Percentiles rank a stretch among this genome's conserved stretches.
Evolutionary conservation across 345 rosid species (phyloP).

Genomic region (Populus nigra): DNA sequence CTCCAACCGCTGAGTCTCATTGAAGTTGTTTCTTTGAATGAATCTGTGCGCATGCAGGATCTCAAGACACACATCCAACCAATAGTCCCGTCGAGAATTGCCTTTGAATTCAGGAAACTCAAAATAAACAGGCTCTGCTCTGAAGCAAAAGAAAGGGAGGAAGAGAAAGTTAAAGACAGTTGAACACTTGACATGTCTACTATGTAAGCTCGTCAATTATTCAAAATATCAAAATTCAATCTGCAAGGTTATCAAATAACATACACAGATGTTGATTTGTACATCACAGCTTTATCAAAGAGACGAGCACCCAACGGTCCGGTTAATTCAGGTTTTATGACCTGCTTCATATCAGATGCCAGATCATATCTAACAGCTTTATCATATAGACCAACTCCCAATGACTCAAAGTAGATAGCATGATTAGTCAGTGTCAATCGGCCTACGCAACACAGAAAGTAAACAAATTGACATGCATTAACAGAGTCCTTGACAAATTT

Average conservation of each 20-base stretch:
- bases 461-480: background rate
- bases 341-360: constrained; percentile 68
- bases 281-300: constrained; percentile 95
- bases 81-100: constrained; percentile 84
- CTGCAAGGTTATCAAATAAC: constrained; percentile 31
- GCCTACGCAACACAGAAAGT: constrained; percentile 44
- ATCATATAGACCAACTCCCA: constrained; percentile 80
- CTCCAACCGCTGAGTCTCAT: constrained; percentile 62
- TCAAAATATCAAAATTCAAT: constrained; percentile 8
- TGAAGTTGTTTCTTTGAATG: constrained; percentile 58
- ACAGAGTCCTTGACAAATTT: constrained; percentile 7
- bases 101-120: constrained; percentile 96
- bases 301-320: constrained; percentile 96
- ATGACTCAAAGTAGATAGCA: constrained; percentile 81
- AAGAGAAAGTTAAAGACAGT: constrained; percentile 6
- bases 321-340: constrained; percentile 84
- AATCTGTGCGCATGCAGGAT: constrained; percentile 69
- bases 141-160: constrained; percentile 25
- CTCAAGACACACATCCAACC: constrained; percentile 85
- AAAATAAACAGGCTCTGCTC: constrained; percentile 74
- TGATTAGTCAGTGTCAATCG: constrained; percentile 76
- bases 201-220: background rate
- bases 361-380: constrained; percentile 82
- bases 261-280: constrained; percentile 70
- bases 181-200: background rate